Base-by-base conservation (phyloP, 2,329 filamentous ascomycete genomes). In the Fusarium piperis region DNA sequence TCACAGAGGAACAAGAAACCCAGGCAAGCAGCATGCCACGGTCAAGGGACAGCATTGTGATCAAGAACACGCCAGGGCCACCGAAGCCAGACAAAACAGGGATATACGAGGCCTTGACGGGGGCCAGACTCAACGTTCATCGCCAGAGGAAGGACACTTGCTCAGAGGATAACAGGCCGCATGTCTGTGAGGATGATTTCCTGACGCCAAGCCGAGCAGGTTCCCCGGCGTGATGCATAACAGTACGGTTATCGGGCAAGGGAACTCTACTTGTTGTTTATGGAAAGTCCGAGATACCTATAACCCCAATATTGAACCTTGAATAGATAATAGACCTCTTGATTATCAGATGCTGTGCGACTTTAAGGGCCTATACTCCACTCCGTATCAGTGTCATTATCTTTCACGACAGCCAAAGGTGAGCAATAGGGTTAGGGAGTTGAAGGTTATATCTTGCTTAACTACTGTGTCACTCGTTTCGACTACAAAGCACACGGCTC, bases 161-260 rank as follows among this genome's bases (percentile, higher is more conserved):
- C 51, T 81, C 79, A 7, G 80, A 81, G 59, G 80, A 81, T 35
- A 70, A 77, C 35, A 67, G 68, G 36, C 79, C 79, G 16, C 79
- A 81, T 48, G 56, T 76, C 8, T 81, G 78, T 32, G 72, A 74
- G 39, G 71, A 81, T 59, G 76, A 79, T 59, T 48, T 64, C 16
- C 59, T 68, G 11, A 67, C 64, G 12, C 62, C 66, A 12, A 51
- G 20, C 35, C 51, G 59, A 33, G 55, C 64, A n/a, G 28, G 20
- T n/a, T 73, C 69, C 33, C 65, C 62, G 7, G 58, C 55, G 23
- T 65, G 41, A 64, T 44, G 20, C 23, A 18, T 11, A 9, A 30
- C 48, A 28, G 20, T 23, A 30, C 52, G 32, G 20, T 23, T 12
- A 23, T 33, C 32, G 48, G 30, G 3, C 28, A 12, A 13, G 4